Evolutionary conservation across 1,139 yeast genomes (phyloP), one percentile per base, ranked within the genome.

Genomic region (Hemisphaericaspora lyxosophila): DNA sequence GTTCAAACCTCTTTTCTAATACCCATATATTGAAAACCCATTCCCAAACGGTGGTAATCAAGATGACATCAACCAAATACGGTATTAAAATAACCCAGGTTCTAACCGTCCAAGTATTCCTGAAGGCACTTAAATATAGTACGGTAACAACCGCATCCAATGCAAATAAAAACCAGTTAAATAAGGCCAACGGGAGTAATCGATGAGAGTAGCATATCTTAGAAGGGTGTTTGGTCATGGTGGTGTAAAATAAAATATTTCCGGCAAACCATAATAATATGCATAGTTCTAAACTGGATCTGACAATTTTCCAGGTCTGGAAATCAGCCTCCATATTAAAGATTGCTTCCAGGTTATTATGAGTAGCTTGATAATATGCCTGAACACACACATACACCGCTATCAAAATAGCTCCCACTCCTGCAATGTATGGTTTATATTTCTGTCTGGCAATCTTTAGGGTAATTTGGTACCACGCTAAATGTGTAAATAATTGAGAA

Each of bases 21-120:
- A 64, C 54, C 39, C 67, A 55, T 18, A 74, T 72, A 36, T 69
- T 67, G 44, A 59, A 67, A 6, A 73, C 50, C 81, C 80, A 75
- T 53, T 75, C 80, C 80, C 80, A 75, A 1, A 71, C 55, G 1
- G 66, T 59, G 3, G 75, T 64, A 12, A 72, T 53, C 9, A 70
- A 46, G 20, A 68, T 62, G 18, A 73, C 55, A 37, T 71, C 71
- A 5, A 72, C 37, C 33, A 73, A 55, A 22, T 48, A 49, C 0
- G 73, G 69, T 3, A 73, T 41, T 17, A 64, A 56, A 3, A 59
- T 50, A 3, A 74, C 47, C 80, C 80, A 75, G 5, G 67, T 59
- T 26, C 50, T 40, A 9, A 51, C 53, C 12, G 50, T 53, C 76
- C 74, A 62, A 42, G 55, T 38, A 20, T 36, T n/a, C 16, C 53